phyloP scores from a whole-genome alignment of 495 filamentous ascomycete species.

The Aspergillus wentii region DNA sequence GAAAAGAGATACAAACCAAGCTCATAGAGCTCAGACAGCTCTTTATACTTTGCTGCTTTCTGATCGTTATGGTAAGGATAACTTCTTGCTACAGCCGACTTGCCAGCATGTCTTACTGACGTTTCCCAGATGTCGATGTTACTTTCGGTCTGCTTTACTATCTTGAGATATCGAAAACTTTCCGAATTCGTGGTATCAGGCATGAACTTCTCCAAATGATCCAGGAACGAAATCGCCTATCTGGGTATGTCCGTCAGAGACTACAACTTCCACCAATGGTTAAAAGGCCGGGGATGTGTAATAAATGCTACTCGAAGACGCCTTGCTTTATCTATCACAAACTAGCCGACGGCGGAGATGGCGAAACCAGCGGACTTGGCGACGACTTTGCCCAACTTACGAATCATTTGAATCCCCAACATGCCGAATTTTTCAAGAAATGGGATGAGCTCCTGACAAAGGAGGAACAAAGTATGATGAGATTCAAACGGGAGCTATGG shows the following conservation, averaged over 20 bases:
- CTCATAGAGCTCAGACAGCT: constrained; percentile 88
- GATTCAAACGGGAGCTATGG: constrained; percentile 85
- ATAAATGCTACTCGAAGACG: constrained; percentile 79
- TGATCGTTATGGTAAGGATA: constrained; percentile 72
- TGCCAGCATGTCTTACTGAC: constrained; percentile 9
- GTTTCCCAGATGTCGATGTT: constrained; percentile 67
- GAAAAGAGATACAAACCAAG: constrained; percentile 63
- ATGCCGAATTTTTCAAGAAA: constrained; percentile 82
- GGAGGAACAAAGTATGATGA: constrained; percentile 84
- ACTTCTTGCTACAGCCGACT: too few species aligned
- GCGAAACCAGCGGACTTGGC: constrained; percentile 71
- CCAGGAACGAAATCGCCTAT: constrained; percentile 87
- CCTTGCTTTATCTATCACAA: constrained; percentile 94
- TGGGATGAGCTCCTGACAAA: constrained; percentile 93
- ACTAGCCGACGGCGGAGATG: constrained; percentile 77
- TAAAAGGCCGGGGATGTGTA: constrained; percentile 69
- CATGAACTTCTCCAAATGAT: constrained; percentile 92
- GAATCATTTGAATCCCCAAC: constrained; percentile 62
- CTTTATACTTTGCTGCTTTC: constrained; percentile 90
- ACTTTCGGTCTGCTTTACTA: constrained; percentile 90
- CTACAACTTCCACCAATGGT: constrained; percentile 81
- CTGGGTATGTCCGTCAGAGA: constrained; percentile 75
- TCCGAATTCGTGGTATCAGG: constrained; percentile 75
- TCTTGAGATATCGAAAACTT: constrained; percentile 79
- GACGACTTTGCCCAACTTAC: constrained; percentile 73